Conservation (phyloP, 169 alveolate genomes). For the Theileria equi region DNA sequence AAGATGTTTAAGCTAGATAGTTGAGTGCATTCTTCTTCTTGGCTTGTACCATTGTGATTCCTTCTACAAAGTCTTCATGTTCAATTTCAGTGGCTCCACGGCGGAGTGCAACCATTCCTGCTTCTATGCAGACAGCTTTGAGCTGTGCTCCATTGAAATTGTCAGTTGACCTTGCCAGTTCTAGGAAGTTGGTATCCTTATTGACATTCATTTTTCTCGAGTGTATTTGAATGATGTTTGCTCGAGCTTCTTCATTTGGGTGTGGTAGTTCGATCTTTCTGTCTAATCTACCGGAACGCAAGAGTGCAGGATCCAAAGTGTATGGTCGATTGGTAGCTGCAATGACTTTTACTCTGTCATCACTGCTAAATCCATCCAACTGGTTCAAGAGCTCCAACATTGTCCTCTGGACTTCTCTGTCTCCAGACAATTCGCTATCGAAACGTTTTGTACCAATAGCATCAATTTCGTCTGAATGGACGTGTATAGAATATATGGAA, state of each 20-base stretch:
- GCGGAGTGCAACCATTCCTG: slow-evolving; percentile 98
- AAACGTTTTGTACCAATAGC: slow-evolving; percentile 96
- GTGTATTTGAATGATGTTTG: slow-evolving; percentile 95
- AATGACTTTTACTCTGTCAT: slow-evolving; percentile 88
- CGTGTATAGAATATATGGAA: not conserved
- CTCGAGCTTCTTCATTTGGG: slow-evolving; percentile 97
- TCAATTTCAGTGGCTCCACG: slow-evolving; percentile 94
- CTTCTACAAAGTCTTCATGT: slow-evolving; percentile 99
- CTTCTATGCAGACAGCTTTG: slow-evolving; percentile 98
- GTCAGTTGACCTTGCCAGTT: slow-evolving; percentile 95
- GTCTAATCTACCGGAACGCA: slow-evolving; percentile 98
- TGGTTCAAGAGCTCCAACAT: slow-evolving; percentile 98
- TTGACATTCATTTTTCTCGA: slow-evolving; percentile 98
- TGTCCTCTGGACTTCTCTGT: slow-evolving; percentile 98
- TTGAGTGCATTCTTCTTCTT: slow-evolving; percentile 95
- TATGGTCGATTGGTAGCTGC: slow-evolving; percentile 99
- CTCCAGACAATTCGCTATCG: slow-evolving; percentile 96
- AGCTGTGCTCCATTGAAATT: slow-evolving; percentile 98
- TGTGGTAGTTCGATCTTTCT: slow-evolving; percentile 98
- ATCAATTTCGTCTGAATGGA: slow-evolving; percentile 90
- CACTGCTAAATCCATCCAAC: slow-evolving; percentile 91
- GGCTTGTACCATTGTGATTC: slow-evolving; percentile 94
- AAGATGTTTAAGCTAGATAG: slow-evolving; percentile 86
- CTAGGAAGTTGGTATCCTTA: slow-evolving; percentile 93
- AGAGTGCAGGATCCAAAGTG: slow-evolving; percentile 97